Percentiles rank a stretch among this genome's conserved stretches.
These are phyloP conservation scores for Pseudonectria foliicola DNA, from an alignment of 2,329 filamentous ascomycete genomes.

Conservation along the genomic window DNA sequence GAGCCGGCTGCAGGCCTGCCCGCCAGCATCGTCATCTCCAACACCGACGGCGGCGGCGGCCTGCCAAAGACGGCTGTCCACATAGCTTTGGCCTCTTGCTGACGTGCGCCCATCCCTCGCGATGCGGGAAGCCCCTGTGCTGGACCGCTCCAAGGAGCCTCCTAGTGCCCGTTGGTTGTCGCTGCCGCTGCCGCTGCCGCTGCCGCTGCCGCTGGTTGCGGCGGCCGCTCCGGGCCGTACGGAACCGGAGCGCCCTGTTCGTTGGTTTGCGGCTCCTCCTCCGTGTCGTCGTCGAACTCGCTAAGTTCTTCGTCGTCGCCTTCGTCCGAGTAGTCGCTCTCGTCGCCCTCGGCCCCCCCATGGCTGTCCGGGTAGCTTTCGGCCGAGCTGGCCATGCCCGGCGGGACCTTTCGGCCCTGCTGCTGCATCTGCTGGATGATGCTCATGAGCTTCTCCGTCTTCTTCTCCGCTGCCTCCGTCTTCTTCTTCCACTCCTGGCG, in stretches of 20 bases:
- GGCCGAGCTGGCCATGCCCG: slow-evolving; percentile 54
- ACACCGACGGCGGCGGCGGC: background rate
- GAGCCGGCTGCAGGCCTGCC: slow-evolving; percentile 3
- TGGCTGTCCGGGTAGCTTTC: slow-evolving; percentile 52
- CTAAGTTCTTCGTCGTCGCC: slow-evolving; percentile 56
- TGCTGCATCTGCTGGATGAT: slow-evolving; percentile 96
- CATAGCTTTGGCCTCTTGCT: too few species aligned
- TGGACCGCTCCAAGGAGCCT: slow-evolving; percentile 15
- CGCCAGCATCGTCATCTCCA: background rate
- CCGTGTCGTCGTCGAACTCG: slow-evolving; percentile 57
- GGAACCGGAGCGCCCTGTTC: slow-evolving; percentile 32
- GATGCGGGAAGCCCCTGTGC: slow-evolving; percentile 2
- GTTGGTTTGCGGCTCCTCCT: slow-evolving; percentile 39
- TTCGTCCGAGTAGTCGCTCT: slow-evolving; percentile 59
- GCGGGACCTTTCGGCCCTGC: slow-evolving; percentile 71
- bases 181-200: slow-evolving; percentile 23
- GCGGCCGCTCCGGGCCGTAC: slow-evolving; percentile 43
- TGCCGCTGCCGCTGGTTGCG: slow-evolving; percentile 28
- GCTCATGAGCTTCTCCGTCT: slow-evolving; percentile 86
- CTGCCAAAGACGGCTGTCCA: too few species aligned
- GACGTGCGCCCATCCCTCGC: background rate
- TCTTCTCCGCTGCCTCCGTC: slow-evolving; percentile 46
- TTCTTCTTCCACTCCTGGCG: slow-evolving; percentile 77
- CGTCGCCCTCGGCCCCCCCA: slow-evolving; percentile 44
- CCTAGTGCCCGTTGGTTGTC: slow-evolving; percentile 39